These are phyloP conservation scores for Saccharomycopsis synnaedendra DNA, from an alignment of 805 yeast species.

Conservation along the genomic window DNA sequence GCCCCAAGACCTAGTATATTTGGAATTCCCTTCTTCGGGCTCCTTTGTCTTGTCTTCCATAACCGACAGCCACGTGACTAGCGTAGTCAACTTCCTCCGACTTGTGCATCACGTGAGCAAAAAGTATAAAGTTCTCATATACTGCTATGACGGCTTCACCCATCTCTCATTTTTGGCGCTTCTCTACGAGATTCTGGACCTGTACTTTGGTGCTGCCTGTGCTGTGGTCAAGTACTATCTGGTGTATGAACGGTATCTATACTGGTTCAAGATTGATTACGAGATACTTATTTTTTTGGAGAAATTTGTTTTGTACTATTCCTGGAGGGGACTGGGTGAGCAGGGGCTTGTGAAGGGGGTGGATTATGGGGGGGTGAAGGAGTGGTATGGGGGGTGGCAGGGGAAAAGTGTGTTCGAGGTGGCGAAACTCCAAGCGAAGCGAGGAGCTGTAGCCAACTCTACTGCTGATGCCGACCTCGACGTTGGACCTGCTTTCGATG, in stretches of 20 bases:
- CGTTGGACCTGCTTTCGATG: conserved; percentile 3
- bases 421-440: background rate
- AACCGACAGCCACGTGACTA: conserved; percentile 46
- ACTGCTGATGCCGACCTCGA: conserved; percentile 4
- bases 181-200: conserved; percentile 58
- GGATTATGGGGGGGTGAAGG: no score
- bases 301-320: conserved; percentile 42
- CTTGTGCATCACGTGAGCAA: conserved; percentile 35
- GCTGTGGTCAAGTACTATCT: conserved; percentile 58
- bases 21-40: conserved; percentile 71
- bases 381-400: background rate
- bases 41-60: conserved; percentile 67
- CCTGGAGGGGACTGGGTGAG: conserved; percentile 33
- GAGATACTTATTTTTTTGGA: conserved; percentile 55
- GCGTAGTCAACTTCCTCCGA: conserved; percentile 62
- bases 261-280: conserved; percentile 74
- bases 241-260: conserved; percentile 65
- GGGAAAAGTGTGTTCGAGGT: background rate
- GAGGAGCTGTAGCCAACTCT: background rate
- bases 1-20: conserved; percentile 13
- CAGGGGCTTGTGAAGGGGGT: background rate
- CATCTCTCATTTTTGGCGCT: conserved; percentile 69
- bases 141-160: conserved; percentile 88
- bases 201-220: conserved; percentile 44
- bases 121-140: conserved; percentile 40